Base-by-base conservation (phyloP, 192 early-diverging fungal genomes). In the Phycomyces blakesleeanus region DNA sequence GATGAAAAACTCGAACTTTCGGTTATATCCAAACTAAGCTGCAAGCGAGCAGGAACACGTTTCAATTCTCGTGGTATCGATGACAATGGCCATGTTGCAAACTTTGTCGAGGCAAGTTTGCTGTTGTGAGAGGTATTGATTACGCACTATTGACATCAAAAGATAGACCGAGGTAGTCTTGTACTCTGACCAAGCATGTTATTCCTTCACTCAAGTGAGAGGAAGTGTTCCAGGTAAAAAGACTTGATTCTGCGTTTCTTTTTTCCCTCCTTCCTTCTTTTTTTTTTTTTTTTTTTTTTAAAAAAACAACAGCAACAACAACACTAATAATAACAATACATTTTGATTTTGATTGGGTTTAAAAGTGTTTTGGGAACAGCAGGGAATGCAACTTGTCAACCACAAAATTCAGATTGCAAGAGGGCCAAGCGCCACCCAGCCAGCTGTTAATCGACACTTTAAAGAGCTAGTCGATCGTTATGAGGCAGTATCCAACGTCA, bases 21-120 rank as follows among this genome's bases (percentile, higher is more conserved):
- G 4, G 67, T 93, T 15, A 80, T 93, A 27, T 92, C 88, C 6
- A 79, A 91, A 51, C 78, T 95, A 51, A 88, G 89, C 66, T 93
- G 87, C 65, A 84, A 87, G 60, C 74, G 91, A 27, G 83, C 83
- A 52, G 98, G 98, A 6, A 97, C 93, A 37, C 82, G 98, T 42
- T 97, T 91, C 71, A 89, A 93, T 66, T 90, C 95, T 1, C 86
- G 98, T 21, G 98, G 98, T 5, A 87, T 99, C 34, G 93, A 99
- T 62, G 98, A 99, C 64, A 89, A 91, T 61, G 98, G 98, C 27
- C 83, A 91, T 68, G 94, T 96, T 34, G 93, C 95, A n/a, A 99
- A 99, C 71, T 98, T 96, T 77, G 97, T 98, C 3, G 96, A 99
- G 75, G 83, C 78, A 80, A 18, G 22, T 22, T 40, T 25, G 64